Percentiles rank a stretch among this genome's conserved stretches.
Evolutionary conservation across 2,329 filamentous ascomycete genomes (phyloP).

Genomic region (Ophiostoma quercus): DNA sequence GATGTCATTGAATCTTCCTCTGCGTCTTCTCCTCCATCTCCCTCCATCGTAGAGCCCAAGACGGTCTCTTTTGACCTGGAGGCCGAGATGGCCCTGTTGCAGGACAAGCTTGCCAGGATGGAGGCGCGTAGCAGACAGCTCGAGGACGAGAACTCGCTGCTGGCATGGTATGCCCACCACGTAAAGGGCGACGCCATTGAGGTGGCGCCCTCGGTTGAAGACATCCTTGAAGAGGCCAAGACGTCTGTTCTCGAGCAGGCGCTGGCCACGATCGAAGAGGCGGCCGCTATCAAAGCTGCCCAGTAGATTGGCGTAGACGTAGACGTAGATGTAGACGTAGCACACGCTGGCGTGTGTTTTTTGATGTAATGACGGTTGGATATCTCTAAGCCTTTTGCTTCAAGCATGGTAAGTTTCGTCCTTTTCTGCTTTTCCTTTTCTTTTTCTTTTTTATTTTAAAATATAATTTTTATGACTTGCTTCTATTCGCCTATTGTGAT

Average conservation of each 20-base stretch:
- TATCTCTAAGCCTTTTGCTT: background rate
- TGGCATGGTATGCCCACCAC: slow-evolving; percentile 18
- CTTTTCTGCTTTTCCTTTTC: background rate
- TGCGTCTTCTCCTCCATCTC: background rate
- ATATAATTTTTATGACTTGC: background rate
- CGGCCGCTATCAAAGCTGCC: background rate
- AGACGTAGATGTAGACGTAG: background rate
- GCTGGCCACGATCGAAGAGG: background rate
- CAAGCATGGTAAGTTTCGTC: background rate
- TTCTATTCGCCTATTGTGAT: background rate
- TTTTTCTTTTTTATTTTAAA: background rate
- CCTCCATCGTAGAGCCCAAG: background rate
- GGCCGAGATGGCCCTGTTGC: background rate
- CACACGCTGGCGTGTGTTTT: background rate
- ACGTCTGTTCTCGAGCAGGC: background rate
- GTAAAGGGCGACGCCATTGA: background rate
- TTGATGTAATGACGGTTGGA: background rate
- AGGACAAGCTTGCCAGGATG: slow-evolving; percentile 9
- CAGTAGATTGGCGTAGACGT: background rate
- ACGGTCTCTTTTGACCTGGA: background rate
- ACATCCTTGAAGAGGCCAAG: background rate
- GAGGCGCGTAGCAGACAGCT: background rate
- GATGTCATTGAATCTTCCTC: too few relatives aligned
- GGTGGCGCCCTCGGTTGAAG: background rate
- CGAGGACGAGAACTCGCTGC: slow-evolving; percentile 19